Conservation (phyloP, 163 green algal genomes). For the Prototheca stagnorum region DNA sequence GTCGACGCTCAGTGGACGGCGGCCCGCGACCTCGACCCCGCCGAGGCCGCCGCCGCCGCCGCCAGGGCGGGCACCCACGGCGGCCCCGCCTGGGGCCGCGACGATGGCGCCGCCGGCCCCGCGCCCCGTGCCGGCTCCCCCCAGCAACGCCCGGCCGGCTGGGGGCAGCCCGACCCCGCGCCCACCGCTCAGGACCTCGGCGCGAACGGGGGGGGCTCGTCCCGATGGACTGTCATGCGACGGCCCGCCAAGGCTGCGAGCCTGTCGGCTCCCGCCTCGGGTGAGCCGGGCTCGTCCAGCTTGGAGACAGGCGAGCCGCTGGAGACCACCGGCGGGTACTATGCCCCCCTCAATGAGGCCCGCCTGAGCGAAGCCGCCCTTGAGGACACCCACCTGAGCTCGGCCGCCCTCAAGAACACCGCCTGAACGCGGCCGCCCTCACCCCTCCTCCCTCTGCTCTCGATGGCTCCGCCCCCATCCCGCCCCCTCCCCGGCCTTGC, state of each 20-base stretch:
- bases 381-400: too few relatives aligned
- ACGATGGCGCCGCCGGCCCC: not conserved
- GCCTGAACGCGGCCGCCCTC: too few relatives aligned
- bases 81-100: not conserved
- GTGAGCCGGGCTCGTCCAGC: not conserved
- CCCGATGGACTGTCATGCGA: not conserved
- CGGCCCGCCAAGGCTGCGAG: not conserved
- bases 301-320: not conserved
- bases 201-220: too few relatives aligned
- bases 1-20: slow-evolving; percentile 17
- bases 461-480: too few relatives aligned
- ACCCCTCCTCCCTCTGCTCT: too few relatives aligned
- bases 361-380: too few relatives aligned
- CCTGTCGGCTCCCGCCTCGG: not conserved
- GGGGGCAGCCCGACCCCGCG: not conserved
- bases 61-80: not conserved
- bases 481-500: too few relatives aligned
- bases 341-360: too few relatives aligned
- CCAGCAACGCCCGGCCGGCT: not conserved
- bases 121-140: not conserved
- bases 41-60: not conserved
- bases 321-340: too few relatives aligned
- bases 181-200: not conserved
- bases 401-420: too few relatives aligned
- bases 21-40: not conserved